Evolutionary conservation across 176 grass and related monocot species (phyloP), one percentile per base, ranked within the genome.

Genomic region (Musa beccarii): DNA sequence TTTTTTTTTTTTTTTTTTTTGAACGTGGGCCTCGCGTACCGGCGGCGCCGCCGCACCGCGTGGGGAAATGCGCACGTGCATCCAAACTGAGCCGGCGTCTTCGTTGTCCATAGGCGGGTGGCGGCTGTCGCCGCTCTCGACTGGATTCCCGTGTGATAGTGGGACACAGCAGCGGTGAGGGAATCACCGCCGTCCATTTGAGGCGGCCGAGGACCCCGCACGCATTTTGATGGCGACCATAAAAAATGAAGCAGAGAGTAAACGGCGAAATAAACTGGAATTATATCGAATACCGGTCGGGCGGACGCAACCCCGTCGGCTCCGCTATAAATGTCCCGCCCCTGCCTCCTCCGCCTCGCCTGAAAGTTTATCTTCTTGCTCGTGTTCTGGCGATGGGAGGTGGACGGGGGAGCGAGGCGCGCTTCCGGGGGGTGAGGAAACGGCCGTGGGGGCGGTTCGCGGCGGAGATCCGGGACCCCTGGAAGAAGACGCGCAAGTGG

Each of bases 401-500:
- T 25, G 61, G 49, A 1, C 12, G 25, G 11, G 75, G 61, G 13
- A 79, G 21, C 29, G 77, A 69, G 66, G 17, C 28, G 11, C 77
- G 54, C 24, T 79, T 79, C 53, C 66, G 77, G 10, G 77, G 77
- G 17, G 77, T 79, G 28, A 52, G 77, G 77, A 79, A 79, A 66
- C 65, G 77, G 53, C 77, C 77, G 26, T 79, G 77, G 77, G 77
- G 77, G 11, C 66, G 77, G 26, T 79, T 79, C 28, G 77, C 77
- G 66, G 77, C 77, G 16, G 77, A 79, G 77, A 79, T 79, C 54
- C 52, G 66, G 8, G 77, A 79, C 29, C 77, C 77, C 15, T 79
- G 77, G 77, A 79, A 79, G 54, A 79, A 79, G 66, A 79, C 77
- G 10, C 68, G 77, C 53, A 79, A 79, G 28, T 79, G 77, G 77